Evolutionary conservation across 1,139 yeast genomes (phyloP), one percentile per base, ranked within the genome.

Genomic region (Geotrichum candidum): DNA sequence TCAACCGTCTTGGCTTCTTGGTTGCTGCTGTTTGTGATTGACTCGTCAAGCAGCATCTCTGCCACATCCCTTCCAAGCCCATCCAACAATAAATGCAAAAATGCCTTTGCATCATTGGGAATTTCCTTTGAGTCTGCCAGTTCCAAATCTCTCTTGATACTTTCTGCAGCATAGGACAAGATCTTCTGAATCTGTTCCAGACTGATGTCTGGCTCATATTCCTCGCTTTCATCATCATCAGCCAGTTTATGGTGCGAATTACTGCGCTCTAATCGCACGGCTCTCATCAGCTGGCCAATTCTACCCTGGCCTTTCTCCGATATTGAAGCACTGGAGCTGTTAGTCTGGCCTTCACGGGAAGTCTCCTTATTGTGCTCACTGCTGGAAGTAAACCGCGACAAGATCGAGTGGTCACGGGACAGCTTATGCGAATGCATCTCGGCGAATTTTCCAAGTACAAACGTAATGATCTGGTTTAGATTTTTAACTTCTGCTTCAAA

Each of bases 111-210:
- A 69, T 85, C 83, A 56, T 83, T 86, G 2, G 88, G 82, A 6
- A 89, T 79, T 65, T 82, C 86, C 25, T 75, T 73, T 6, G 74
- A 71, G 0, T 96, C 90, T 1, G 86, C 80, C 59, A 92, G 76
- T 69, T 90, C 97, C 69, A 90, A 81, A 6, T 87, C 79, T 69
- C 98, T 80, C 2, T 96, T 88, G 6, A 90, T 79, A 0, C 94
- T 82, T 73, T 92, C 98, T 38, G 91, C 89, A 3, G 87, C 82
- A 38, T 90, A 83, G 66, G 85, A 85, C 53, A 91, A 76, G 63
- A 90, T 81, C 1, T 80, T 77, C 68, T 90, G 94, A 2, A 89
- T 85, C 51, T 79, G 77, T 18, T 76, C 70, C 31, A 64, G 54
- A 45, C 61, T 64, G 35, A 67, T 59, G 22, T 64, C 66, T 46